These are phyloP conservation scores for Penicillium hordei DNA, from an alignment of 2,329 filamentous ascomycete genomes.

Conservation along the genomic window DNA sequence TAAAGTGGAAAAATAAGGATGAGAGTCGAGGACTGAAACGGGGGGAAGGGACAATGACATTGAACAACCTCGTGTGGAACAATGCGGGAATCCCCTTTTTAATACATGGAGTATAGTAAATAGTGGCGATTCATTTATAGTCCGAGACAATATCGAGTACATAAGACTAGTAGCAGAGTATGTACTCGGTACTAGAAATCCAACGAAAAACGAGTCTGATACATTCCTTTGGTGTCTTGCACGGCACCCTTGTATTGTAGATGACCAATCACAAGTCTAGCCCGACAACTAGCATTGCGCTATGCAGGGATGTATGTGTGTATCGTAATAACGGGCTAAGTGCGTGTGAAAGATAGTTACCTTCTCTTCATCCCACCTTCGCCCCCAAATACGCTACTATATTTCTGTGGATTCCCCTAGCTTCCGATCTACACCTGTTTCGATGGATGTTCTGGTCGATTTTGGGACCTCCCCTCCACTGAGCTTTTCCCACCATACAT, in stretches of 20 bases:
- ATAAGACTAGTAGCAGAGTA: not conserved
- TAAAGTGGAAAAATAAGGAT: not conserved
- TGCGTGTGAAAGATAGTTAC: not conserved
- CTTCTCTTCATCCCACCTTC: not conserved
- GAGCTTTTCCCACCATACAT: not conserved
- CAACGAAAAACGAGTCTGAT: not conserved
- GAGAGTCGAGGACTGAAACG: not conserved
- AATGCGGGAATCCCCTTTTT: not conserved
- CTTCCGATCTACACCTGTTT: not conserved
- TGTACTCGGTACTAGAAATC: not conserved
- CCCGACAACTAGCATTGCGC: not conserved
- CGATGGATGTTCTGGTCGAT: not conserved
- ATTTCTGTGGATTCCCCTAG: not conserved
- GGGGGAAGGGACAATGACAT: too few species aligned
- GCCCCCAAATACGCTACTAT: not conserved
- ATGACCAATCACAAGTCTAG: not conserved
- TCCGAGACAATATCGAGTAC: not conserved
- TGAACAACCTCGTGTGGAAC: not conserved
- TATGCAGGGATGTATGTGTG: not conserved
- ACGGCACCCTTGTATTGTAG: not conserved
- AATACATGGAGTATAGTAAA: not conserved
- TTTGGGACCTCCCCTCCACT: not conserved
- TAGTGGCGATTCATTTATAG: not conserved
- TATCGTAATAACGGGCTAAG: conserved; percentile 2
- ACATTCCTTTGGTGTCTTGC: not conserved